These are phyloP conservation scores for Pelargonium cotyledonis DNA, from an alignment of 441 rosid genomes.

Conservation along the genomic window DNA sequence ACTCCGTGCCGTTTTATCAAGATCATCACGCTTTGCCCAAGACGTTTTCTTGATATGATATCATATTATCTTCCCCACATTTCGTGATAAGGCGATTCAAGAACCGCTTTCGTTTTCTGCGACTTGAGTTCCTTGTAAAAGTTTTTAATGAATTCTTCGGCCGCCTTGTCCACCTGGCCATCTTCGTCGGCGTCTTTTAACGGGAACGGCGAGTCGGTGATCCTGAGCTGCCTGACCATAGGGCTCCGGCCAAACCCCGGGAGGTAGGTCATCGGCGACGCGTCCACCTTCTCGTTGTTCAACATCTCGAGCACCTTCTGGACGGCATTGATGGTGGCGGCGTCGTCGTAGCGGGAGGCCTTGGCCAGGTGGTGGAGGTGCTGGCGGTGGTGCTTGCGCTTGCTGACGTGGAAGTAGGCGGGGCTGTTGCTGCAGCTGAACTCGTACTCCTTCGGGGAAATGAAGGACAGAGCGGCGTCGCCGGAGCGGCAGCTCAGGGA, in stretches of 20 bases:
- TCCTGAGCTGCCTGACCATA: conserved; percentile 58
- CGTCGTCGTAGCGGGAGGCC: conserved; percentile 35
- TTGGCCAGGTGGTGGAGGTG: conserved; percentile 21
- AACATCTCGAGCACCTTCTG: conserved; percentile 62
- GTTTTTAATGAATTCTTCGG: conserved; percentile 25
- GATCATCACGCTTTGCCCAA: too few species aligned
- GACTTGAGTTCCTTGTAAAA: conserved; percentile 20
- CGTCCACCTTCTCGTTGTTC: conserved; percentile 28
- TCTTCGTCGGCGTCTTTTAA: conserved; percentile 21
- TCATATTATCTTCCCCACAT: not conserved
- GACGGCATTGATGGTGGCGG: conserved; percentile 37
- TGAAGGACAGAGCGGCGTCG: conserved; percentile 12
- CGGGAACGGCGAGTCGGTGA: conserved; percentile 27
- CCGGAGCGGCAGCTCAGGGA: conserved; percentile 19
- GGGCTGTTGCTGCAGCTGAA: conserved; percentile 31
- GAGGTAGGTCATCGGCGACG: conserved; percentile 44
- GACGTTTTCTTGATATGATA: too few species aligned
- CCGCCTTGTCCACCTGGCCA: conserved; percentile 20
- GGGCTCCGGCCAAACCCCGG: conserved; percentile 62
- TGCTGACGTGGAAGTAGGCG: conserved; percentile 24
- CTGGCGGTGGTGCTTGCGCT: conserved; percentile 35
- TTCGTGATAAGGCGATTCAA: not conserved
- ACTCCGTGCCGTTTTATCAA: too few species aligned
- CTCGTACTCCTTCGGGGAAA: conserved; percentile 19
- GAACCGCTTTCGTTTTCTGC: conserved; percentile 10